phyloP scores from a whole-genome alignment of 305 asterid genomes.

The Fraxinus dipetala region DNA sequence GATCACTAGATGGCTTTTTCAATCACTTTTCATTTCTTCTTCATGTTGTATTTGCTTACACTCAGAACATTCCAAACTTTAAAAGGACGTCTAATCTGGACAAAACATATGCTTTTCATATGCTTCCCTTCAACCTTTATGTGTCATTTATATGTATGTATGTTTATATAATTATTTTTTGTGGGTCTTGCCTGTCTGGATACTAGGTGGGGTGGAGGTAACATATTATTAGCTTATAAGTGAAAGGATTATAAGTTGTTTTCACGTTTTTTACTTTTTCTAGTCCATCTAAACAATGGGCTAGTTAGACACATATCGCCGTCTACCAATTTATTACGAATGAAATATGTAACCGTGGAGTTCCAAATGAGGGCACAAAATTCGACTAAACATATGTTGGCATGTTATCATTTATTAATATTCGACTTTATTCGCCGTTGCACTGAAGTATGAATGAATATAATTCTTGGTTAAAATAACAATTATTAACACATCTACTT shows the following conservation, averaged over 20 bases:
- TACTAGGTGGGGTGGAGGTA: background rate
- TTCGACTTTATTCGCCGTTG: background rate
- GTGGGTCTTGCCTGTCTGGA: constrained; percentile 24
- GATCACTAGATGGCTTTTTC: constrained; percentile 44
- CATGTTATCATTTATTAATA: background rate
- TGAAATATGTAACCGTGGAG: no score
- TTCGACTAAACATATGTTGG: background rate
- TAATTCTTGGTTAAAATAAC: background rate
- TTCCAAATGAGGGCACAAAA: no score
- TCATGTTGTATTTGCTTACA: constrained; percentile 26
- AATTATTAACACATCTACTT: constrained; percentile 24
- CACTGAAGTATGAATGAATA: background rate
- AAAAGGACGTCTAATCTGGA: constrained; percentile 40
- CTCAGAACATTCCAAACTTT: constrained; percentile 61
- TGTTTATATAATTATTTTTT: constrained; percentile 6
- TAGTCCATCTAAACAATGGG: background rate
- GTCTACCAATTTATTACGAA: background rate
- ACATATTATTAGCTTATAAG: background rate
- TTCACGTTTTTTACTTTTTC: background rate
- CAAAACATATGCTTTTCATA: constrained; percentile 30
- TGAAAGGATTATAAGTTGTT: background rate
- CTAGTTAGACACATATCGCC: background rate
- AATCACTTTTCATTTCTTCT: constrained; percentile 30
- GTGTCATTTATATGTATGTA: constrained; percentile 16
- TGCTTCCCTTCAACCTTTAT: constrained; percentile 31